Conservation (phyloP, 176 grass and related monocot genomes). For the Pontederia crassipes region DNA sequence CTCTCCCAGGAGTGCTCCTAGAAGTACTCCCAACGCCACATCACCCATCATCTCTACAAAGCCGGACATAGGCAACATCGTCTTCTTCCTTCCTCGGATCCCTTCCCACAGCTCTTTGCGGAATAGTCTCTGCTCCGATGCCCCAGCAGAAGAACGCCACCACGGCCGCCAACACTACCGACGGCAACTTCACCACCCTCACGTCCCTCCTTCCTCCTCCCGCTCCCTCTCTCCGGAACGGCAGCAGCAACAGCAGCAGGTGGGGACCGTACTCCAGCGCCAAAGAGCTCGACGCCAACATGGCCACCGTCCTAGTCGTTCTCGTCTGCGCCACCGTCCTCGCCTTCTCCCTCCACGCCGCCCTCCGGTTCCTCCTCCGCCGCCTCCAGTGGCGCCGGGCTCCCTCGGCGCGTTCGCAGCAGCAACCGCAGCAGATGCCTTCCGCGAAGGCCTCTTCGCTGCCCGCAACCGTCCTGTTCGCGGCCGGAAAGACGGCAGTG, state of each 20-base stretch:
- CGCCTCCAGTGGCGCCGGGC: slow-evolving; percentile 11
- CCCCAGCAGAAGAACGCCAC: background rate
- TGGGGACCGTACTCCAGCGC: slow-evolving; percentile 63
- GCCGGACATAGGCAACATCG: too few species aligned
- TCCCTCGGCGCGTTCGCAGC: slow-evolving; percentile 9
- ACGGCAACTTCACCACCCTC: slow-evolving; percentile 32
- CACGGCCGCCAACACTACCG: slow-evolving; percentile 16
- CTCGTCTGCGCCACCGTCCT: slow-evolving; percentile 65
- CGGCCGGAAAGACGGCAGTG: slow-evolving; percentile 4
- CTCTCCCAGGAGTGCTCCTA: too few species aligned
- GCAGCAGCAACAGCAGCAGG: slow-evolving; percentile 8
- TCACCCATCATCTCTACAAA: too few species aligned
- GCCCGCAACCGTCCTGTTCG: slow-evolving; percentile 13
- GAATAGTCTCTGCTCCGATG: background rate
- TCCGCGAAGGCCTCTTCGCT: background rate
- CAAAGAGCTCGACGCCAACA: slow-evolving; percentile 68
- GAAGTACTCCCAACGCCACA: too few species aligned
- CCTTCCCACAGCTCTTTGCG: too few species aligned
- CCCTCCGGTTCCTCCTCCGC: slow-evolving; percentile 45
- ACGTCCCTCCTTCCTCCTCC: slow-evolving; percentile 21
- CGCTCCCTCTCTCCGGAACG: background rate
- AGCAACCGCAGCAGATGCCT: background rate
- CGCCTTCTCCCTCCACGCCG: slow-evolving; percentile 78
- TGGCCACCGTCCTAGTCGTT: slow-evolving; percentile 76
- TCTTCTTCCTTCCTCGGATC: too few species aligned